These are phyloP conservation scores for Fonsecaea erecta DNA, from an alignment of 2,329 filamentous ascomycete genomes.

Conservation along the genomic window DNA sequence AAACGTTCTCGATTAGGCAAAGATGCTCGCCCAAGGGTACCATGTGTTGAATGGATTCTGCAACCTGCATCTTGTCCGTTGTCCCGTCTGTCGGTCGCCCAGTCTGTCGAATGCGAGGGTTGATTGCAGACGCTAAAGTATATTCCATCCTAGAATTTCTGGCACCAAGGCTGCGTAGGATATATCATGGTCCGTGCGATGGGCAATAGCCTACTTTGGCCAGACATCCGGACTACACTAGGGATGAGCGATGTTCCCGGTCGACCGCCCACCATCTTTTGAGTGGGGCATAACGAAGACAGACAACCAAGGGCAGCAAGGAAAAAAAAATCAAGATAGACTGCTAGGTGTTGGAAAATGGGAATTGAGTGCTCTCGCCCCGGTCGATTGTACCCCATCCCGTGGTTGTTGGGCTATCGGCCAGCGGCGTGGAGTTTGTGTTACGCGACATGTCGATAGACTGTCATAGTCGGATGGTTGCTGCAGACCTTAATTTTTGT, in stretches of 20 bases:
- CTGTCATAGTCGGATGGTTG: conserved; percentile 15
- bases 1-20: conserved; percentile 10
- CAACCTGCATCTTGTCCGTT: conserved; percentile 3
- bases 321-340: not conserved
- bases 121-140: conserved; percentile 4
- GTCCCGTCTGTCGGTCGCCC: not conserved
- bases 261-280: not conserved
- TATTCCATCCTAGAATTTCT: not conserved
- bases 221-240: conserved; percentile 7
- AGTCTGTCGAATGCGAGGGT: not conserved
- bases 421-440: not conserved
- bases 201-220: not conserved
- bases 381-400: conserved; percentile 2
- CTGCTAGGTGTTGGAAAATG: not conserved
- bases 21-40: conserved; percentile 2
- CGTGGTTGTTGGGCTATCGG: conserved; percentile 17
- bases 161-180: conserved; percentile 7
- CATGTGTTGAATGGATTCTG: conserved; percentile 10
- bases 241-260: not conserved
- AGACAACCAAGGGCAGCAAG: not conserved
- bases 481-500: conserved; percentile 19
- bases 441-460: conserved; percentile 4
- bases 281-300: not conserved
- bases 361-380: not conserved
- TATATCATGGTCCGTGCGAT: conserved; percentile 9